These are phyloP conservation scores for Aspergillus texensis DNA, from an alignment of 2,329 filamentous ascomycete genomes.

Conservation along the genomic window DNA sequence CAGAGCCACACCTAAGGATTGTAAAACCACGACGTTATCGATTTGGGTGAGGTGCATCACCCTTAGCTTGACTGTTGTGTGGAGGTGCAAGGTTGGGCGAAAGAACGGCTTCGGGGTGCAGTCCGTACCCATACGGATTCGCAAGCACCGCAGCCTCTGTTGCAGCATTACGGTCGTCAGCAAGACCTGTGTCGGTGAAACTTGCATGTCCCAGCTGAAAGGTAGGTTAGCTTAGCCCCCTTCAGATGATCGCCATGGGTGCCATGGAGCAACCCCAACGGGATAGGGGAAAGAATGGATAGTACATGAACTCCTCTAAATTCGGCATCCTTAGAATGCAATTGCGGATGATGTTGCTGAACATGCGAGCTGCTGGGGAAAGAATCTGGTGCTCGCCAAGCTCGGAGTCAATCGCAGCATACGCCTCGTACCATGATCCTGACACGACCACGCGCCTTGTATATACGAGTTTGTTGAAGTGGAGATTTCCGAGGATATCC, in stretches of 20 bases:
- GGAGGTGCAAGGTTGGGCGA: background rate
- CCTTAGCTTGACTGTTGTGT: background rate
- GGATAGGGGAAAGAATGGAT: background rate
- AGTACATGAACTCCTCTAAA: constrained; percentile 2
- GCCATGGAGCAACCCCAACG: background rate
- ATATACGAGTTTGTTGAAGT: background rate
- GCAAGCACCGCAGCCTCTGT: background rate
- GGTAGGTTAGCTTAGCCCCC: background rate
- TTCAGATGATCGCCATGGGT: background rate
- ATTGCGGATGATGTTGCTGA: background rate
- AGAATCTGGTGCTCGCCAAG: background rate
- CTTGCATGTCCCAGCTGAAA: constrained; percentile 8
- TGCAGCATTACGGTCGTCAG: constrained; percentile 2
- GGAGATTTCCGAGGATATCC: background rate
- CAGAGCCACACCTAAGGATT: background rate
- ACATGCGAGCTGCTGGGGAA: background rate
- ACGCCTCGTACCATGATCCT: background rate
- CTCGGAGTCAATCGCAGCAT: background rate
- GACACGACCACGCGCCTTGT: background rate
- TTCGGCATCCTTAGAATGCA: background rate
- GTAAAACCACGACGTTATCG: background rate
- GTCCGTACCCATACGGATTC: constrained; percentile 8
- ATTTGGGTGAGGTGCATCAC: constrained; percentile 1
- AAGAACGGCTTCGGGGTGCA: constrained; percentile 10
- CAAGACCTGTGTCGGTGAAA: constrained; percentile 5